Base-by-base conservation (phyloP, 805 yeast genomes). In the Candida silvatica region DNA sequence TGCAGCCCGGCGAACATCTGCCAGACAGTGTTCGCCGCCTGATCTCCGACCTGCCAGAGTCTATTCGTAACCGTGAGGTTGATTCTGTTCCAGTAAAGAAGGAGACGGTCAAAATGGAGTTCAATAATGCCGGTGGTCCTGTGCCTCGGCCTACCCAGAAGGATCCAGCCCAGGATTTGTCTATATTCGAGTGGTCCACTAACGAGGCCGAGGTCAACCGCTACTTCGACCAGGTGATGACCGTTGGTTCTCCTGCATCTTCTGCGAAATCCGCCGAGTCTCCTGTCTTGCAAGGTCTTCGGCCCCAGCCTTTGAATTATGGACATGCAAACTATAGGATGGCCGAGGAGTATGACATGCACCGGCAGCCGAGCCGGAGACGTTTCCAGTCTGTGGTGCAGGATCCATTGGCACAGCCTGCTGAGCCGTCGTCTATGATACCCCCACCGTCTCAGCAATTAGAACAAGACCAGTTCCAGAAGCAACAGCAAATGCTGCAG, bases 221-320 rank as follows among this genome's bases (percentile, higher is more conserved):
- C 15, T 74, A 74, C 48, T 72, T 74, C 47, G 60, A 60, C 34
- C 71, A 71, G 37, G 52, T 74, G 38, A 67, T 65, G 18, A 59
- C 58, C 9, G 37, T 40, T 4, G 45, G 42, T 8, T 49, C 58
- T 4, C 58, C 59, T 1, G 40, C 39, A 2, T 46, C 52, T 11
- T 47, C 52, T 12, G 7, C 24, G 12, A 12, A 8, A 7, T 8
- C 24, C 12, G 24, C 11, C 24, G 24, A 7, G 12, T 22, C 24
- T 22, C 24, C 24, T 22, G 24, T 22, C 24, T 22, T 7, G 24
- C 12, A n/a, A n/a, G n/a, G n/a, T n/a, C n/a, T n/a, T n/a, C n/a
- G n/a, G n/a, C n/a, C n/a, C n/a, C n/a, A n/a, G n/a, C n/a, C n/a
- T n/a, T n/a, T n/a, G n/a, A n/a, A n/a, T n/a, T n/a, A n/a, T n/a